phyloP scores from a whole-genome alignment of 768 basidiomycete species.

The Suillus tomentosus region DNA sequence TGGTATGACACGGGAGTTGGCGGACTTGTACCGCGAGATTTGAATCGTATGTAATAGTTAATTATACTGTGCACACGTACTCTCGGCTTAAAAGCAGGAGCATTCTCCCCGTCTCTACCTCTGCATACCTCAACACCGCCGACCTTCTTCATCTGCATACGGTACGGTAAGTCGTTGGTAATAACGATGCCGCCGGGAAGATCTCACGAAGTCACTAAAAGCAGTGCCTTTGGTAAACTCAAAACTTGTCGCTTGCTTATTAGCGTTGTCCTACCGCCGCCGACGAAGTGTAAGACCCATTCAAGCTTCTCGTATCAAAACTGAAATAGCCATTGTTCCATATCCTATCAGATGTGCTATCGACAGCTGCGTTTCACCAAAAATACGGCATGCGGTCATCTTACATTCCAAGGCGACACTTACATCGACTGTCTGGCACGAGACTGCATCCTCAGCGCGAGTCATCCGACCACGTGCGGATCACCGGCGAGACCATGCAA shows the following conservation, averaged over 20 bases:
- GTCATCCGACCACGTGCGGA: slow-evolving; percentile 51
- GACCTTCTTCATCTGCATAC: slow-evolving; percentile 1
- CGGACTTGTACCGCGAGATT: slow-evolving; percentile 12
- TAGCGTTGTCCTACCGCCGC: slow-evolving; percentile 53
- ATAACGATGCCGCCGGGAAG: slow-evolving; percentile 12
- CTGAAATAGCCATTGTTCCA: slow-evolving; percentile 10
- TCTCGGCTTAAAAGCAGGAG: slow-evolving; percentile 16
- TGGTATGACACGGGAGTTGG: slow-evolving; percentile 17
- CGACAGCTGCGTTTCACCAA: slow-evolving; percentile 55
- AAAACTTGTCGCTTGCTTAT: slow-evolving; percentile 15
- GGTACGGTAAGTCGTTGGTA: no score
- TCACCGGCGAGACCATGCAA: slow-evolving; percentile 35
- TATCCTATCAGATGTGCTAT: slow-evolving; percentile 56
- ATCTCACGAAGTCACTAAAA: slow-evolving; percentile 18
- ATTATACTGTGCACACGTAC: slow-evolving; percentile 12
- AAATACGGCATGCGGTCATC: slow-evolving; percentile 57
- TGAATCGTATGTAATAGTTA: slow-evolving; percentile 21
- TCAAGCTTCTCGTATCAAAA: slow-evolving; percentile 12
- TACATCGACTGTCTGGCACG: slow-evolving; percentile 54
- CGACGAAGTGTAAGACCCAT: slow-evolving; percentile 39
- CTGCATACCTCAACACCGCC: background rate
- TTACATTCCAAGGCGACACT: slow-evolving; percentile 43
- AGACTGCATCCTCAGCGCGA: slow-evolving; percentile 48
- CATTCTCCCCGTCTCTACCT: background rate
- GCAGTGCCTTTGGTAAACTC: slow-evolving; percentile 19